Evolutionary conservation across 2,329 filamentous ascomycete species (phyloP), one percentile per base, ranked within the genome.

Genomic region (Corynespora cassiicola): DNA sequence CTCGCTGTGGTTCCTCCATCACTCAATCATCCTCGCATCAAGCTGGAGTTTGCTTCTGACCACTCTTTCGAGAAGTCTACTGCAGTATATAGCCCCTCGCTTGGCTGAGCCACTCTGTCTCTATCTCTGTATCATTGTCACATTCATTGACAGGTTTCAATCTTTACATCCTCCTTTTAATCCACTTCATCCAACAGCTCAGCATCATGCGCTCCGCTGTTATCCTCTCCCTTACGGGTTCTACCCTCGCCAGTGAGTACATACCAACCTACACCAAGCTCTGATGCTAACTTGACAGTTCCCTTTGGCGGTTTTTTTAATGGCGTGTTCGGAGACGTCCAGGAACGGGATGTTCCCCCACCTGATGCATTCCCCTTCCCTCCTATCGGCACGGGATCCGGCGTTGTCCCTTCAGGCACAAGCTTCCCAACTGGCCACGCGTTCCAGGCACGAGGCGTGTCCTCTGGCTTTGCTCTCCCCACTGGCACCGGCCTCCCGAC

Each of bases 121-220:
- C 39, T 36, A 15, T 19, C 22, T 21, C 17, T 5, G 20, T 33
- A 21, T 30, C 19, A 7, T 25, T 18, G 14, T 15, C 8, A 19
- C 36, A 9, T 27, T 31, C 35, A 18, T 37, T 22, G 17, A 11
- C 21, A 7, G 16, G 31, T 20, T 36, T 22, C 7, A 17, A n/a
- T 20, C 25, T 11, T 22, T 12, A 31, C 6, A 11, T 10, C 19
- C 21, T 14, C 20, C 11, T 33, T 25, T 24, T 16, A n/a, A 28
- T n/a, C 7, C 27, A 15, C 39, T 36, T 32, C 31, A 41, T 23
- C 24, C 36, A 16, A 36, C 18, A 28, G n/a, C 18, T 18, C 7
- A 12, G 31, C 44, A 49, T 39, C n/a, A 61, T 61, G 57, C 55
- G 45, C 41, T 50, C 50, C 20, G 23, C 45, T 25, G 33, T 61